phyloP scores from a whole-genome alignment of 2,329 filamentous ascomycete species.

The Aspergillus fischeri region DNA sequence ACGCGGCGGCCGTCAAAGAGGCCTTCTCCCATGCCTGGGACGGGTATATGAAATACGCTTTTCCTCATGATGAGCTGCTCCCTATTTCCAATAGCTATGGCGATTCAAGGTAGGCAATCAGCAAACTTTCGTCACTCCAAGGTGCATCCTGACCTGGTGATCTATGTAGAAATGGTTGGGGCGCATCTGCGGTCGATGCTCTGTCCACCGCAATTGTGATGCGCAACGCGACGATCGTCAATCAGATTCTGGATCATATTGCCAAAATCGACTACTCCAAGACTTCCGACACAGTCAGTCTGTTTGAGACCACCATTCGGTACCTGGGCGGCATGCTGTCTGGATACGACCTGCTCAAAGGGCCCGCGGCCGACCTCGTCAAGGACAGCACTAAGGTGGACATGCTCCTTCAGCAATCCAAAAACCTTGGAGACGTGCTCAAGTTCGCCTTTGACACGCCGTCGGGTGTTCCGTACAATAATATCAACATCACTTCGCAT shows the following conservation, averaged over 20 bases:
- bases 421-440: constrained; percentile 65
- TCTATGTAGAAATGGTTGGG: constrained; percentile 70
- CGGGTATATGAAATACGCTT: constrained; percentile 70
- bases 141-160: background rate
- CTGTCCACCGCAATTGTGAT: constrained; percentile 77
- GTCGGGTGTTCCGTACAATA: constrained; percentile 69
- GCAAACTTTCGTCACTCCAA: background rate
- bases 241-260: constrained; percentile 67
- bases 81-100: constrained; percentile 62
- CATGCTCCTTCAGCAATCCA: constrained; percentile 62
- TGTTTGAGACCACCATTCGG: constrained; percentile 89
- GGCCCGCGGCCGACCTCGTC: constrained; percentile 55
- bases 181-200: constrained; percentile 76
- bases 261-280: constrained; percentile 66
- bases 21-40: constrained; percentile 69
- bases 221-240: constrained; percentile 62
- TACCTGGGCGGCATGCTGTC: constrained; percentile 79
- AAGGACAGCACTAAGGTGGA: constrained; percentile 49
- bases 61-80: constrained; percentile 70
- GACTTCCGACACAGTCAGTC: constrained; percentile 59
- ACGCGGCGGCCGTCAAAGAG: constrained; percentile 60
- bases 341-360: constrained; percentile 63
- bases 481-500: constrained; percentile 56
- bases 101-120: constrained; percentile 61
- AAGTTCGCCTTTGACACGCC: constrained; percentile 75